phyloP scores from a whole-genome alignment of 495 filamentous ascomycete genomes.

The Cudoniella acicularis region DNA sequence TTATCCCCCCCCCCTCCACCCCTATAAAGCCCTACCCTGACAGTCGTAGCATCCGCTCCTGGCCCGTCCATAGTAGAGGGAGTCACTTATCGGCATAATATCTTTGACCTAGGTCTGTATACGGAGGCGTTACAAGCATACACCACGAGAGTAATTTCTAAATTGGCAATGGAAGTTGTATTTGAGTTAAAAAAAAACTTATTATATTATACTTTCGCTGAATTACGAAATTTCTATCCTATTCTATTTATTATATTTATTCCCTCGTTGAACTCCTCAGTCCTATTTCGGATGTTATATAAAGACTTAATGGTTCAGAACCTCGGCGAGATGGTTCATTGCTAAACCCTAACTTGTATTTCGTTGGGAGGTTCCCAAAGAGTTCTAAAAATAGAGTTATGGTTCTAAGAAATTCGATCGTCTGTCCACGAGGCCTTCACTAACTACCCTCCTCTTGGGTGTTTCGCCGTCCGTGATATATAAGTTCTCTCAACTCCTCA shows the following conservation, averaged over 20 bases:
- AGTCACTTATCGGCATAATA: background rate
- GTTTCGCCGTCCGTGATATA: too few species aligned
- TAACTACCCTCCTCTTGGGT: too few species aligned
- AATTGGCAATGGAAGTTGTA: background rate
- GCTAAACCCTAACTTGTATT: background rate
- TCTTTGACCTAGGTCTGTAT: background rate
- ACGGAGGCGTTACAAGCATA: background rate
- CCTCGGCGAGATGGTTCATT: too few species aligned
- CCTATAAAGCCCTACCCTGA: too few species aligned
- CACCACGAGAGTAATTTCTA: background rate
- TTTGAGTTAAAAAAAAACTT: too few species aligned
- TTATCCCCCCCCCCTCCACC: too few species aligned
- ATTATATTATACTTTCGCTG: background rate
- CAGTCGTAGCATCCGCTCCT: too few species aligned
- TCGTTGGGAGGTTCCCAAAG: background rate
- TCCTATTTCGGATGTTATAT: background rate
- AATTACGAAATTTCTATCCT: background rate
- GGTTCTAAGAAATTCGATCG: background rate
- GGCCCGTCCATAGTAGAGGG: too few species aligned
- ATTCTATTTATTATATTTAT: background rate
- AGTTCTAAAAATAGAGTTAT: background rate
- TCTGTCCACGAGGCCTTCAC: too few species aligned
- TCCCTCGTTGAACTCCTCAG: background rate
- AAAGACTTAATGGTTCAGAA: background rate
- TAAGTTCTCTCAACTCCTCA: too few species aligned